phyloP scores from a whole-genome alignment of 169 alveolate species.

The Plasmodium inui region DNA sequence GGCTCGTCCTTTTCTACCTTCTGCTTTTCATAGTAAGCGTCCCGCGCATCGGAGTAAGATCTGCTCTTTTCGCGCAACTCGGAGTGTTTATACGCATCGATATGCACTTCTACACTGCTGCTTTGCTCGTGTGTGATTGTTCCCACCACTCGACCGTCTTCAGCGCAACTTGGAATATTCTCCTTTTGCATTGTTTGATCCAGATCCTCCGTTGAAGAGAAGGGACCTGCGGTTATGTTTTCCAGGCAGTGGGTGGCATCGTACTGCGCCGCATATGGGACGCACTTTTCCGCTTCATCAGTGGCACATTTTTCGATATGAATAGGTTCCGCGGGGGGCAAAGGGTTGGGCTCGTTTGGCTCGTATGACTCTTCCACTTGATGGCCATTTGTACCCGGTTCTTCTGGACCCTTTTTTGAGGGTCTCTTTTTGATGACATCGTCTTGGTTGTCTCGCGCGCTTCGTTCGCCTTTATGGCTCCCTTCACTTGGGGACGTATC shows the following conservation, averaged over 20 bases:
- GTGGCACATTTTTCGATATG: not conserved
- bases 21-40: not conserved
- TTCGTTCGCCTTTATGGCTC: not conserved
- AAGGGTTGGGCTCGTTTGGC: not conserved
- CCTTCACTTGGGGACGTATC: not conserved
- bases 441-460: not conserved
- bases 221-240: not conserved
- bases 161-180: not conserved
- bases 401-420: not conserved
- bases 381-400: not conserved
- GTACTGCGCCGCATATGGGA: not conserved
- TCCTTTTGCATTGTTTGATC: not conserved
- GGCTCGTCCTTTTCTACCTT: not conserved
- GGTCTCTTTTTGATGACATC: not conserved
- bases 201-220: not conserved
- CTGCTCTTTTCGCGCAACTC: not conserved
- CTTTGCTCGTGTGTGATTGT: not conserved
- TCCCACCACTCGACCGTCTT: not conserved
- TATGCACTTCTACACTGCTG: not conserved
- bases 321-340: not conserved
- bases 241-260: slow-evolving; percentile 5
- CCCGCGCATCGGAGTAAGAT: not conserved
- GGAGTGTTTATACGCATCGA: not conserved
- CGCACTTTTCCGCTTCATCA: not conserved
- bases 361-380: not conserved